These are phyloP conservation scores for Vitis labrusca DNA, from an alignment of 164 flowering plant genomes.

Conservation along the genomic window DNA sequence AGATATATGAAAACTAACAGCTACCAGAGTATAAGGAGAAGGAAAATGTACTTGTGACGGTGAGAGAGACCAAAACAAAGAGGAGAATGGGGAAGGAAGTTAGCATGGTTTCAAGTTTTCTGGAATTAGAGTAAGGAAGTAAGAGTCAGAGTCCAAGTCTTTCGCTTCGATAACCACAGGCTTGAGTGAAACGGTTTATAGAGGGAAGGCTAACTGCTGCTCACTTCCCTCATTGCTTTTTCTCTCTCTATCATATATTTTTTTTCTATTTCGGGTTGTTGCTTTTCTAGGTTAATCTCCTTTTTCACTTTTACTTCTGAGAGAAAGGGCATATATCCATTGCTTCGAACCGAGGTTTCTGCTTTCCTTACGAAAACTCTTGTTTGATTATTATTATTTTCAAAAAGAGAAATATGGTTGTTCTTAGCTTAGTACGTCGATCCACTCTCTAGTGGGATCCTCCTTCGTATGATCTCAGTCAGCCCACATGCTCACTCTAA, in stretches of 20 bases:
- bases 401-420: conserved; percentile 10
- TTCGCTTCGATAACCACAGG: neutral
- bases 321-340: conserved; percentile 35
- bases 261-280: neutral
- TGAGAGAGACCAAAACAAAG: conserved; percentile 18
- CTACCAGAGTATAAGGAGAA: neutral
- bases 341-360: conserved; percentile 36
- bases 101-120: conserved; percentile 21
- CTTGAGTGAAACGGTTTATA: conserved; percentile 2
- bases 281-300: too few relatives aligned
- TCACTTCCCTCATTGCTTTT: conserved; percentile 9
- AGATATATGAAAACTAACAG: neutral
- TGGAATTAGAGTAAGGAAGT: neutral
- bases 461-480: neutral
- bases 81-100: conserved; percentile 21
- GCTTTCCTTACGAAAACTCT: conserved; percentile 6
- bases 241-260: neutral
- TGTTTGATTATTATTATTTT: neutral
- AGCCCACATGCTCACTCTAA: too few relatives aligned
- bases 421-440: neutral
- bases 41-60: conserved; percentile 25
- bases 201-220: neutral
- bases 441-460: too few relatives aligned
- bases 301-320: conserved; percentile 21
- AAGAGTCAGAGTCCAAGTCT: neutral